Evolutionary conservation across 169 alveolate genomes (phyloP), one percentile per base, ranked within the genome.

Genomic region (Plasmodium blacklocki): DNA sequence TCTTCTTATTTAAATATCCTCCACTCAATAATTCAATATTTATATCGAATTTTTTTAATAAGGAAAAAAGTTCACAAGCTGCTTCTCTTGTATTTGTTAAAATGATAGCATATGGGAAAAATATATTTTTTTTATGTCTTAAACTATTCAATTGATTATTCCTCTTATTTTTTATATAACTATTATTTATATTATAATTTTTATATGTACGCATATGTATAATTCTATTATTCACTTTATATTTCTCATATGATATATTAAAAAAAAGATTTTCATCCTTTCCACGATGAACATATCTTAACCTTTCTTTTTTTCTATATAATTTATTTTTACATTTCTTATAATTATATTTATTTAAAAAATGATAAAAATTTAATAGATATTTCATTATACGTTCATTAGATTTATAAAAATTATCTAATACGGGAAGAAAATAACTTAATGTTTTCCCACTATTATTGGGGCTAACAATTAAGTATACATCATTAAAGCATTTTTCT

Each of bases 21-120:
- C 92, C 92, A 72, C 67, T 54, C 23, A 85, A 73, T 15, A 85
- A 19, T 26, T 85, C 92, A 18, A 85, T 68, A 59, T 85, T 85
- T 85, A 85, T 39, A 71, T 85, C 92, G 72, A 85, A 85, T n/a
- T 11, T 7, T 85, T 85, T 85, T 52, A 85, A 66, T 32, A 85
- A 85, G n/a, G 74, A 59, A 71, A 64, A 85, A 56, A 85, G 75
- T 39, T 85, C 92, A 52, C 29, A 71, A 15, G 92, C 92, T 59
- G 92, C 86, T 70, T 85, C 92, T 52, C 92, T 85, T 19, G 92
- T 85, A 64, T 85, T 85, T 71, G 92, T 85, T 54, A 85, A 29
- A 15, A 85, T 85, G 21, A 85, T 63, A 26, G 92, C 92, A 85
- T 71, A 85, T 8, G 92, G 92, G 21, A 85, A 70, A 64, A 45